Percentiles rank a stretch among this genome's conserved stretches.
These are phyloP conservation scores for Fusarium agapanthi DNA, from an alignment of 2,329 filamentous ascomycete genomes.

Conservation along the genomic window DNA sequence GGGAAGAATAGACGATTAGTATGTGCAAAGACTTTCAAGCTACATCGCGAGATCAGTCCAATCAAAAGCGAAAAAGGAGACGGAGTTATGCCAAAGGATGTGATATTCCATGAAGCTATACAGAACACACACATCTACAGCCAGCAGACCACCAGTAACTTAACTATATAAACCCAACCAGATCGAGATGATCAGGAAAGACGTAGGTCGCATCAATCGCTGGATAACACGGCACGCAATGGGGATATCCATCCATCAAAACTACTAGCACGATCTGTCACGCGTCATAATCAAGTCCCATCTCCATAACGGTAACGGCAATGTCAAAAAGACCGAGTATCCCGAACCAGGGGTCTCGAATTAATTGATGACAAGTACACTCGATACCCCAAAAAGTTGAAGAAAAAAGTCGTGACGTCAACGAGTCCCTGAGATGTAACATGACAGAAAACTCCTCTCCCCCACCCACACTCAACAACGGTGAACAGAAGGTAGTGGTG, in stretches of 20 bases:
- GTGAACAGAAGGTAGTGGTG: background rate
- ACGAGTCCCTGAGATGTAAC: conserved; percentile 1
- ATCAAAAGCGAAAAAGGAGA: too few relatives aligned
- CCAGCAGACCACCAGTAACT: background rate
- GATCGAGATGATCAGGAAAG: background rate
- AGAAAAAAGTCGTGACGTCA: conserved; percentile 32
- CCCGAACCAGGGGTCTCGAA: background rate
- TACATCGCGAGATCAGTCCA: background rate
- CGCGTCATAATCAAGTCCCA: background rate
- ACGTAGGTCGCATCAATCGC: background rate
- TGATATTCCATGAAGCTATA: background rate
- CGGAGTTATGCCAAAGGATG: too few relatives aligned
- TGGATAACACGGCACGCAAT: conserved; percentile 11
- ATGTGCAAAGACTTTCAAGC: background rate
- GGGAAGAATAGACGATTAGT: background rate
- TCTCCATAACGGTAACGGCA: background rate
- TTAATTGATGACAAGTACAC: conserved; percentile 24
- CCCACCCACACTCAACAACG: background rate
- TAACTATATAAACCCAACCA: background rate
- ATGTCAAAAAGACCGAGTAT: conserved; percentile 4
- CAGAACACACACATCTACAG: background rate
- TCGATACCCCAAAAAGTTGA: background rate
- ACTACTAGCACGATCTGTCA: background rate
- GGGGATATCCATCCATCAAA: conserved; percentile 5
- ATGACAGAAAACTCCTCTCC: background rate